phyloP scores from a whole-genome alignment of 345 rosid genomes.

The Populus pruinosa region DNA sequence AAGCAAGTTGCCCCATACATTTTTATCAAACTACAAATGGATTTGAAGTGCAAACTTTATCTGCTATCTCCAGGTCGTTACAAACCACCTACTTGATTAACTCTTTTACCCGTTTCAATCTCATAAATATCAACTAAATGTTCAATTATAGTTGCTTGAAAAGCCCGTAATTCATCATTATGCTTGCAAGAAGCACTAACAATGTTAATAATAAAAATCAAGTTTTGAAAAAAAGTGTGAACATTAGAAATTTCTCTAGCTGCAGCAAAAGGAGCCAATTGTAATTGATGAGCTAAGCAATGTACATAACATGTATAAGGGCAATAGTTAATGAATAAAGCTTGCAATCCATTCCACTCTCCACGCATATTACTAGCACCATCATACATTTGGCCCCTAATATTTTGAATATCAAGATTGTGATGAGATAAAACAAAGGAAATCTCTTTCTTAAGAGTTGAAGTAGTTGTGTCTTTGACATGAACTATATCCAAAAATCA shows the following conservation, averaged over 20 bases:
- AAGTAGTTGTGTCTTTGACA: fast-evolving
- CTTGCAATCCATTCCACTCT: too few species aligned
- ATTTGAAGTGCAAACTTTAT: neutral
- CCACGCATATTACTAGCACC: too few species aligned
- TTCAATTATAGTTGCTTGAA: neutral
- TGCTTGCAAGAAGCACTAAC: neutral
- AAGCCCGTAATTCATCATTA: neutral
- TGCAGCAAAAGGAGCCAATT: too few species aligned
- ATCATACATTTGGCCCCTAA: too few species aligned
- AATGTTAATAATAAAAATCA: neutral
- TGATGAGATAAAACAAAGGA: too few species aligned
- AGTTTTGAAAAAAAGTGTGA: neutral
- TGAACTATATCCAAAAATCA: too few species aligned
- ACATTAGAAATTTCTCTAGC: neutral
- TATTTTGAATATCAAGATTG: too few species aligned
- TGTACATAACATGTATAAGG: too few species aligned
- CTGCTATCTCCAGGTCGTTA: too few species aligned
- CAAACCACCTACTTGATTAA: neutral
- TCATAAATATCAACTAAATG: neutral
- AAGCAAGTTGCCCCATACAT: neutral
- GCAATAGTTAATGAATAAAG: too few species aligned
- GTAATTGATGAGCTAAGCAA: too few species aligned
- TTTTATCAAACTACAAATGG: neutral
- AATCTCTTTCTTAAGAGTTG: too few species aligned
- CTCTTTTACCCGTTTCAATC: neutral